Evolutionary conservation across 371 early-diverging fungal species (phyloP).

Genomic region (Zychaea mexicana): DNA sequence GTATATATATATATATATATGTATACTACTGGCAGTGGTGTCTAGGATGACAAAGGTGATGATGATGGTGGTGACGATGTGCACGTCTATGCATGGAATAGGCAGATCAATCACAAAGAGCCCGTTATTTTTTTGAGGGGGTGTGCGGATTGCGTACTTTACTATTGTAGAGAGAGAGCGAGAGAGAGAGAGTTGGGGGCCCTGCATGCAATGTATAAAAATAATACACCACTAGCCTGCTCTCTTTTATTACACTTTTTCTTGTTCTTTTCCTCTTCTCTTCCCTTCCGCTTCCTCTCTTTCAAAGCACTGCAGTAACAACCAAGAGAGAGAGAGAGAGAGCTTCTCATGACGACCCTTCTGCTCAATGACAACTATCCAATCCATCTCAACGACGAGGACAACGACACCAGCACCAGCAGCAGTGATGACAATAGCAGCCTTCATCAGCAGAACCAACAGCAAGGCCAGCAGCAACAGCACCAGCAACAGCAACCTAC

Average conservation of each 20-base stretch:
- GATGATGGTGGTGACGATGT: no score
- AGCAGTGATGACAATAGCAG: neutral
- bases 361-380: neutral
- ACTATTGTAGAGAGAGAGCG: neutral
- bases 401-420: neutral
- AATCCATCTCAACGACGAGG: neutral
- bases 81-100: no score
- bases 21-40: no score
- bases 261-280: neutral
- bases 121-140: no score
- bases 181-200: neutral
- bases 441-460: neutral
- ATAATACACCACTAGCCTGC: neutral
- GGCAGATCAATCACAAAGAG: neutral
- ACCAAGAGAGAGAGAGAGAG: neutral
- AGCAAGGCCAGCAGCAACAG: neutral
- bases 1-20: no score
- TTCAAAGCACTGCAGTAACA: no score
- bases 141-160: no score
- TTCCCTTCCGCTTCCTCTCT: neutral
- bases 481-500: slow-evolving; percentile 16
- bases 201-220: neutral
- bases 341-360: neutral
- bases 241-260: neutral
- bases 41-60: no score